A percentile compares a stretch with the other conserved stretches of the same genome.
Conservation (phyloP, 2,329 filamentous ascomycete species). For the Fusarium setosum region DNA sequence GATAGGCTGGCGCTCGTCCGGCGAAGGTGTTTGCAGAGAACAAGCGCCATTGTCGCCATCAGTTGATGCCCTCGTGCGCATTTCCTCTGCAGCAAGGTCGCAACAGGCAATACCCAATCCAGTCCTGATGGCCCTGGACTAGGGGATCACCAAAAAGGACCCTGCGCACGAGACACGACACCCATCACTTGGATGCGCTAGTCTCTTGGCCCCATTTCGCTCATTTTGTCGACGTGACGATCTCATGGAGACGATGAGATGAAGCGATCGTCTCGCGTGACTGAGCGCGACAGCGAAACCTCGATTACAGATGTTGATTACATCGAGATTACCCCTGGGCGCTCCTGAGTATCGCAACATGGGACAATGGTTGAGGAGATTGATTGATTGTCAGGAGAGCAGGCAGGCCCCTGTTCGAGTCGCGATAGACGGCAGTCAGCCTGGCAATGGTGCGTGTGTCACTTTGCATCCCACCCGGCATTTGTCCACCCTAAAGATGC, state of each 20-base stretch:
- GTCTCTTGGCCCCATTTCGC: constrained; percentile 30
- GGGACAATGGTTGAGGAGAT: neutral
- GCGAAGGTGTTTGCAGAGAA: neutral
- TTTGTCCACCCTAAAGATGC: constrained; percentile 3
- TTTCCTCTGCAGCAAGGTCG: too few species aligned
- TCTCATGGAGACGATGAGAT: constrained; percentile 30
- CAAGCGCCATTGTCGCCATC: neutral
- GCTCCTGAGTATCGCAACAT: neutral
- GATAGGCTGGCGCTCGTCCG: constrained; percentile 21
- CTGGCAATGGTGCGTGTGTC: neutral
- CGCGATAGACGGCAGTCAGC: constrained; percentile 15
- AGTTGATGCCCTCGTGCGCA: neutral
- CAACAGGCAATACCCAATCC: constrained; percentile 20
- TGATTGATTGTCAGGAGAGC: neutral
- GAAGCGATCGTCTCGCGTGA: constrained; percentile 24
- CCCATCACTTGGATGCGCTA: constrained; percentile 29
- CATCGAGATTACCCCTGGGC: neutral
- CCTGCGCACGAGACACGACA: constrained; percentile 28
- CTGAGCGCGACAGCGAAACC: neutral
- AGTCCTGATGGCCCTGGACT: constrained; percentile 25
- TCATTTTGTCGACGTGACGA: constrained; percentile 20
- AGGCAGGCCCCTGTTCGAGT: constrained; percentile 1
- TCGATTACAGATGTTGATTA: constrained; percentile 3
- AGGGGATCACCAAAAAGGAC: constrained; percentile 32
- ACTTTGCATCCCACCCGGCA: constrained; percentile 13